Percentiles rank a stretch among this genome's conserved stretches.
phyloP scores from a whole-genome alignment of 257 asterid species.

The Solanum rostratum region DNA sequence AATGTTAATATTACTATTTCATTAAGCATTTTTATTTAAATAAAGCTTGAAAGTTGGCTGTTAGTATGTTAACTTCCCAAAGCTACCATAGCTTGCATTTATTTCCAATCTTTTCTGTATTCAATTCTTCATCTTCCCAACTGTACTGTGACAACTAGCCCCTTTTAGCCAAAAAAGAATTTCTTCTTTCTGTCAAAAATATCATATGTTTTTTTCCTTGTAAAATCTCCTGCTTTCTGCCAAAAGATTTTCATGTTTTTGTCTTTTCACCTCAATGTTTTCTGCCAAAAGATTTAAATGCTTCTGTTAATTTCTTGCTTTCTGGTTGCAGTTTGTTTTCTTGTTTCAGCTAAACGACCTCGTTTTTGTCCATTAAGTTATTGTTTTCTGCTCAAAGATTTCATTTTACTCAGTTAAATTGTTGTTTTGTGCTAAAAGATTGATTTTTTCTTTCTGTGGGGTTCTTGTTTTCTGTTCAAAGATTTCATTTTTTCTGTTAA shows the following conservation, averaged over 20 bases:
- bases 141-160: not conserved
- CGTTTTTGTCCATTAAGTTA: not conserved
- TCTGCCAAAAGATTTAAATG: not conserved
- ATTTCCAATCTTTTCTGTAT: not conserved
- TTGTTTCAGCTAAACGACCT: not conserved
- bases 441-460: not conserved
- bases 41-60: not conserved
- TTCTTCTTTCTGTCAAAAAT: not conserved
- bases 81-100: not conserved
- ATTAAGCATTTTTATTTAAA: not conserved
- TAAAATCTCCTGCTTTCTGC: not conserved
- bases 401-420: not conserved
- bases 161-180: not conserved
- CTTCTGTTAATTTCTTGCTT: not conserved
- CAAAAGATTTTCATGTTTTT: not conserved
- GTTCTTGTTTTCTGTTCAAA: not conserved
- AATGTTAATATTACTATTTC: not conserved
- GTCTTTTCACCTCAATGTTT: not conserved
- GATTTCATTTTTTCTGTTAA: not conserved
- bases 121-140: not conserved
- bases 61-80: not conserved
- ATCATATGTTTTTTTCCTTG: not conserved
- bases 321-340: not conserved
- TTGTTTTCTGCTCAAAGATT: not conserved
- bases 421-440: not conserved